Base-by-base conservation (phyloP, 2,329 filamentous ascomycete species). In the Cercospora janseana region DNA sequence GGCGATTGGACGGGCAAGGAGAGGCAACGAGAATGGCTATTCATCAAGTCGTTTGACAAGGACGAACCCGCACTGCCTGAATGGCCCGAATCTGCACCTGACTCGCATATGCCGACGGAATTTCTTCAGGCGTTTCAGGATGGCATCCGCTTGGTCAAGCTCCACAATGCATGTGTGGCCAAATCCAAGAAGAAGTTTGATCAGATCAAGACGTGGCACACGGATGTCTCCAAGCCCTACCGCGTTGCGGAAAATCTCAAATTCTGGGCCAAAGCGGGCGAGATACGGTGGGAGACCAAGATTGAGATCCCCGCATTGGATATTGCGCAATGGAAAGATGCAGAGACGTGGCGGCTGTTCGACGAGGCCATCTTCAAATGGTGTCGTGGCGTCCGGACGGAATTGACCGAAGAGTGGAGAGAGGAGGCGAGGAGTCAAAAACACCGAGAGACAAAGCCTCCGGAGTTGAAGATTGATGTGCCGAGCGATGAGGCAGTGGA, bases 231-330 rank as follows among this genome's bases (percentile, higher is more conserved):
- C 53, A 97, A 97, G 71, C 93, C 93, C 0, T 98, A 98, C 69
- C 86, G 93, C 41, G 85, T 85, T 56, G 89, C 91, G 3, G 93
- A 98, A 61, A 98, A 98, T 68, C 77, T 98, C 55, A 82, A 90
- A 31, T 98, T 87, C 75, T 98, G 93, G 92, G 81, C 87, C 70
- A 98, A 98, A 74, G 93, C 92, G 1, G 90, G 91, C 6, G 91
- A 98, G 72, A 77, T 97, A 51, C 83, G 93, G 48, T 98, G 92
- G 85, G 93, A 97, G 70, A 81, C 91, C 29, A 80, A 87, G 60
- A 76, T 97, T 44, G 81, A 85, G 56, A 78, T 95, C 46, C 89
- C 96, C 64, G 88, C 92, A 16, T 85, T 94, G 70, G 89, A 86
- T 21, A 80, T 96, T 6, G 91, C 95, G 16, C 86, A 91, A 65